Conservation (phyloP, 495 filamentous ascomycete genomes). For the Neurospora discreta region DNA sequence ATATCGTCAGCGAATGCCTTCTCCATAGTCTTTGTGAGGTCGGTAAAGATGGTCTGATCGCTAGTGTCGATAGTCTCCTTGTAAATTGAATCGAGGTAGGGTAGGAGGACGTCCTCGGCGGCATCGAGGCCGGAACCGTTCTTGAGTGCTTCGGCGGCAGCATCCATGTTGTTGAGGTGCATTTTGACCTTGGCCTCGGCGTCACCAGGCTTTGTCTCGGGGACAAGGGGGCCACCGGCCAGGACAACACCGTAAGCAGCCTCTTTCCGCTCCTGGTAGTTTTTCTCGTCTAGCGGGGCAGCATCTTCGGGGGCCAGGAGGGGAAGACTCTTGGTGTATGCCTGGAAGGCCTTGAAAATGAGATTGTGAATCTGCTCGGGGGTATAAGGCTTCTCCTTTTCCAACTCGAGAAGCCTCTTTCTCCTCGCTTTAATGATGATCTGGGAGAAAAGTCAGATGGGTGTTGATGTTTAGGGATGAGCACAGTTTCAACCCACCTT, state of each 20-base stretch:
- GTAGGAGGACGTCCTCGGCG: constrained; percentile 60
- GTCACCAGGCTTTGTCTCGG: constrained; percentile 51
- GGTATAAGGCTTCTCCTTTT: constrained; percentile 33
- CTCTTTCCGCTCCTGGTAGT: constrained; percentile 45
- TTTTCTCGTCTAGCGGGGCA: constrained; percentile 32
- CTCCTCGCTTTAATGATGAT: constrained; percentile 78
- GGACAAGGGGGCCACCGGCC: constrained; percentile 49
- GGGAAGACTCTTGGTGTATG: constrained; percentile 72
- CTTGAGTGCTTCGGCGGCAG: constrained; percentile 47
- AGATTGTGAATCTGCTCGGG: constrained; percentile 37
- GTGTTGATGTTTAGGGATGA: background rate
- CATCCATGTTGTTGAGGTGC: constrained; percentile 66
- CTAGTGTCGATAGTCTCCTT: constrained; percentile 62
- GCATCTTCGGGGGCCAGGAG: constrained; percentile 33
- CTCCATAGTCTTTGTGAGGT: constrained; percentile 74
- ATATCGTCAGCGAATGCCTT: constrained; percentile 76
- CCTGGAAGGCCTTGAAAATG: constrained; percentile 52
- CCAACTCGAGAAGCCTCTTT: constrained; percentile 58
- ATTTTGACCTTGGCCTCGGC: constrained; percentile 82
- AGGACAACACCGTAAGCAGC: constrained; percentile 54
- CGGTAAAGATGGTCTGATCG: constrained; percentile 61
- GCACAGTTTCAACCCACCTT: constrained; percentile 42
- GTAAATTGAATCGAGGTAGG: constrained; percentile 72
- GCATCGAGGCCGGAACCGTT: constrained; percentile 31
- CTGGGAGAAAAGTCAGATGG: constrained; percentile 21